Evolutionary conservation across 352 stramenopile genomes (phyloP).

Genomic region (Phytophthora brassicae): DNA sequence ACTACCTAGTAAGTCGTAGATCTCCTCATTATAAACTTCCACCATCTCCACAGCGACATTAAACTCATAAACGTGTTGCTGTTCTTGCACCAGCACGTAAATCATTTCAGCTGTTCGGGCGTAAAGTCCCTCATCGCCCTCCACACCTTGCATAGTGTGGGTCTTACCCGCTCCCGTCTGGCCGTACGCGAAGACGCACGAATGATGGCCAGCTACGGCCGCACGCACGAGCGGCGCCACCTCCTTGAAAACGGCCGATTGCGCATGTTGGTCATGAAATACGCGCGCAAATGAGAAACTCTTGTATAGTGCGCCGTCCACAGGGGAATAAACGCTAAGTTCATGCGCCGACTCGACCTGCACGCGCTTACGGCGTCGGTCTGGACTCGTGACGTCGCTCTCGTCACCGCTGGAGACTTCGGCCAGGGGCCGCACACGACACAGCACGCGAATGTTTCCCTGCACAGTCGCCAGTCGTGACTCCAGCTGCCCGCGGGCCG

Average conservation of each 20-base stretch:
- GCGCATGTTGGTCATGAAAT: constrained; percentile 77
- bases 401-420: constrained; percentile 24
- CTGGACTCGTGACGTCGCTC: constrained; percentile 24
- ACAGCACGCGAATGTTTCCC: constrained; percentile 77
- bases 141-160: constrained; percentile 44
- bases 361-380: constrained; percentile 28
- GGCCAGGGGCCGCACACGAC: constrained; percentile 61
- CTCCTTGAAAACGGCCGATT: constrained; percentile 91
- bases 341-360: constrained; percentile 35
- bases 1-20: constrained; percentile 65
- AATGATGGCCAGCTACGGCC: constrained; percentile 90
- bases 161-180: constrained; percentile 64
- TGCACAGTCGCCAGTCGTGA: constrained; percentile 49
- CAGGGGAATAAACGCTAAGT: constrained; percentile 41
- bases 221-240: constrained; percentile 89
- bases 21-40: constrained; percentile 89
- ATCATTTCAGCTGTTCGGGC: constrained; percentile 47
- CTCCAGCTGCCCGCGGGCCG: constrained; percentile 43
- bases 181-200: constrained; percentile 96
- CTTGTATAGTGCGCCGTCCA: constrained; percentile 62
- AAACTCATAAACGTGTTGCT: constrained; percentile 54
- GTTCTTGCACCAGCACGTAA: constrained; percentile 38
- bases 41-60: constrained; percentile 62
- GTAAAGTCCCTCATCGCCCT: constrained; percentile 45
- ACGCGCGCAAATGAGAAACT: constrained; percentile 88